Evolutionary conservation across 345 rosid genomes (phyloP).

Genomic region (Eucalyptus cladocalyx): DNA sequence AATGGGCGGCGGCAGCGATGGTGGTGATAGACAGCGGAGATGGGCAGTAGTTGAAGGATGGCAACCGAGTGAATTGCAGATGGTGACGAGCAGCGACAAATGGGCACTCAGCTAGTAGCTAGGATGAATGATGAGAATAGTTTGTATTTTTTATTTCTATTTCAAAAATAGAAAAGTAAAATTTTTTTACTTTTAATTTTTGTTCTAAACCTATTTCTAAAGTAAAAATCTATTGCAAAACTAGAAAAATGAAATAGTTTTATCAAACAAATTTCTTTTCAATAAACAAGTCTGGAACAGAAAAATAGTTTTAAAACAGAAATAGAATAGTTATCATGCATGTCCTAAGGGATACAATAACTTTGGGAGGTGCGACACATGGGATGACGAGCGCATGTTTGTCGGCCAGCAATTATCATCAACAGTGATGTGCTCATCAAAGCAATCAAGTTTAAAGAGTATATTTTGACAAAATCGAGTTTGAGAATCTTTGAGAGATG

Average conservation of each 20-base stretch:
- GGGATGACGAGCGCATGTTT: neutral
- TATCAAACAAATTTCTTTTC: fast-evolving
- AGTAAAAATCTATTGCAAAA: no score
- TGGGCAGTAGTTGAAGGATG: fast-evolving
- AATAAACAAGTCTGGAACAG: fast-evolving
- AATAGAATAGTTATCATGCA: fast-evolving
- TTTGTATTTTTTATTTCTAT: no score
- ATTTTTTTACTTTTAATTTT: fast-evolving
- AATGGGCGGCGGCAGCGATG: fast-evolving
- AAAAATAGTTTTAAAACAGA: fast-evolving
- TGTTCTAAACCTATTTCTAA: no score
- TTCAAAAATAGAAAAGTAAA: no score
- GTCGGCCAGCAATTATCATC: neutral
- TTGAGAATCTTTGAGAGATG: neutral
- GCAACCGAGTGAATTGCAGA: fast-evolving
- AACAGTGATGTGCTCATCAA: neutral
- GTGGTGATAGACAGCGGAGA: no score
- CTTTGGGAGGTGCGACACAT: neutral
- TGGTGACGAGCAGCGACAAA: fast-evolving
- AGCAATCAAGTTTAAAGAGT: neutral
- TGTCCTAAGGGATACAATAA: fast-evolving
- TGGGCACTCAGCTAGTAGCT: fast-evolving
- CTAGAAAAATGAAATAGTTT: no score
- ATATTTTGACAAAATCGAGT: neutral
- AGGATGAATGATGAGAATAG: no score